Evolutionary conservation across 306 rosid genomes (phyloP), one percentile per base, ranked within the genome.

Genomic region (Trifolium pratense): DNA sequence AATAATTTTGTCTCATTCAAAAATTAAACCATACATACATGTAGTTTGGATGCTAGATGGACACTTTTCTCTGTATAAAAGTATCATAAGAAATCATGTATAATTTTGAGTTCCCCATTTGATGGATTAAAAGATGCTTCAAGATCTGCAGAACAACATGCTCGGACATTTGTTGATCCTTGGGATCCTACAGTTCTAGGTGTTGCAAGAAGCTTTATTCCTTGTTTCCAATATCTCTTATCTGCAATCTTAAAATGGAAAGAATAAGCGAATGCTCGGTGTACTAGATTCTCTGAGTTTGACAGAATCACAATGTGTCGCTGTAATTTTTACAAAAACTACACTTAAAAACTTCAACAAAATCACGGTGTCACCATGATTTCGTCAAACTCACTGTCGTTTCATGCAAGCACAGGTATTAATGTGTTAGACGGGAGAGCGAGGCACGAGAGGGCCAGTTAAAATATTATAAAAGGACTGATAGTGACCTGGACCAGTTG

Each of bases 181-280:
- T 76, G 68, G 34, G 76, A 74, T 64, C 77, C 87, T 60, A 89
- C 86, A 10, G 69, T 83, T 78, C 83, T 88, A 12, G 98, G 97
- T 29, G 85, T 75, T 32, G 85, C 83, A 49, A 93, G 83, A 81
- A 93, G 96, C 94, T 88, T 91, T 49, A 93, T 86, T 77, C 97
- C 98, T 80, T 93, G 97, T 81, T 93, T 93, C 98, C 97, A 93
- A 40, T 84, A 83, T 81, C 96, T 91, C 59, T 83, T 89, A 78
- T 89, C 98, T 93, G 92, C 71, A 80, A 73, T 60, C 74, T 58
- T 59, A 45, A 71, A 57, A 74, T 65, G 31, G 70, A 51, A 64
- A 55, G 21, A 57, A 53, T 79, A 68, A 77, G 61, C 61, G 61
- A 77, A 14, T 32, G 59, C 59, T 59, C 53, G 52, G 11, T 32